Base-by-base conservation (phyloP, 2,329 filamentous ascomycete species). In the Claviceps pazoutovae region DNA sequence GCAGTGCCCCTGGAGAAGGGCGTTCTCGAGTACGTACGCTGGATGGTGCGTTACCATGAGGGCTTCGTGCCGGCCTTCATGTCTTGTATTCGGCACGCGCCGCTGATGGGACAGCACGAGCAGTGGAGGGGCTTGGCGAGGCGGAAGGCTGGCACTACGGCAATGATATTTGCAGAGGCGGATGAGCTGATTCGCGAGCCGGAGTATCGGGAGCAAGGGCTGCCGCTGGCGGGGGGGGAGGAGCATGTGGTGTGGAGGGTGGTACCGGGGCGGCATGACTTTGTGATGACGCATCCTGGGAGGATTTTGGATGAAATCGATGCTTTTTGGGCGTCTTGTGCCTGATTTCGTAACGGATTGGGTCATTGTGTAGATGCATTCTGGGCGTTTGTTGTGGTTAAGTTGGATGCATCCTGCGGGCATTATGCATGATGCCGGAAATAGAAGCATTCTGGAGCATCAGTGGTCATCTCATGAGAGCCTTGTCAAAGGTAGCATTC, bases 31-130 rank as follows among this genome's bases (percentile, higher is more conserved):
- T 75, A 75, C 56, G 73, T 83, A 43, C 69, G 74, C 54, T 83
- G 79, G 80, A 78, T 80, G 67, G 66, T 81, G 7, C 60, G 66
- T 8, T 57, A 76, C 59, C 79, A 83, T 62, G 57, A 62, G 7
- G 80, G 79, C 11, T 83, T 83, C 61, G 71, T 83, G 13, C 71
- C 71, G 7, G 73, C 78, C 8, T 82, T 83, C 61, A 76, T 80
- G 69, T 76, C 74, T 48, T 76, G 74, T 46, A 69, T 83, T 51
- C 71, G 72, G 45, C 65, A 74, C 56, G 75, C 74, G 11, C 78
- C 78, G 9, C 67, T 83, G 51, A 71, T 72, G 50, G 71, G 68
- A 11, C 75, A 80, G 64, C 68, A 76, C 17, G 68, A 69, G 19
- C 68, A 68, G 36, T 83, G 77, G 75, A 60, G 60, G 41, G 62